Evolutionary conservation across 192 early-diverging fungal genomes (phyloP), one percentile per base, ranked within the genome.

Genomic region (Coemansia sp.): DNA sequence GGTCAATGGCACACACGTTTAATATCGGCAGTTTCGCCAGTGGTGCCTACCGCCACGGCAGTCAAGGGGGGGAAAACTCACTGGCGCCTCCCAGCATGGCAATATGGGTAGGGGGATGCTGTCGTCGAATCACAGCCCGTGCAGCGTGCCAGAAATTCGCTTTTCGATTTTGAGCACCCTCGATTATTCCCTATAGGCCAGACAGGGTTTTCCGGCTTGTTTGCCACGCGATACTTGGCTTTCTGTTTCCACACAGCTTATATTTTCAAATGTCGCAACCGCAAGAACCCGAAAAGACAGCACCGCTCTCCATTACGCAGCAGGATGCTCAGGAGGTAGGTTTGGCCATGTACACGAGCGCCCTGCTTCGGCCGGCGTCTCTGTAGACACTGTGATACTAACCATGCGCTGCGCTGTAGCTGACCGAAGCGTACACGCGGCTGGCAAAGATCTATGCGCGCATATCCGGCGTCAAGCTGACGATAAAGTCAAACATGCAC

Each of bases 361-460:
- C 6, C 15, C 50, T 28, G 50, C 50, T 28, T 16, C 6, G 36
- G 8, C 21, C 46, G 23, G 46, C 21, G 45, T 26, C 20, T 48
- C 46, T 48, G 28, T 14, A 2, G n/a, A n/a, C n/a, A n/a, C n/a
- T 15, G 26, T 15, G 19, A 19, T 15, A 23, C 48, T 45, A 45
- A 45, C 43, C 16, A 21, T 48, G 48, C 23, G 9, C 20, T 37
- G 18, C 11, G 14, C 19, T 53, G 49, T 71, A 71, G 68, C 40
- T 71, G 30, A 53, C 68, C 5, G 53, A 63, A 15, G 20, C 49
- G 16, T 53, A 64, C 36, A 39, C 13, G 36, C 39, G 55, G 55
- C 53, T 72, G 53, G 47, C 70, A 13, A 5, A 23, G 2, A 21
- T 61, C 7, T 65, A 57, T 39, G 13, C 36, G 37, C 70, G 70